These are phyloP conservation scores for Babjeviella inositovora DNA, from an alignment of 805 yeast genomes.

Conservation along the genomic window DNA sequence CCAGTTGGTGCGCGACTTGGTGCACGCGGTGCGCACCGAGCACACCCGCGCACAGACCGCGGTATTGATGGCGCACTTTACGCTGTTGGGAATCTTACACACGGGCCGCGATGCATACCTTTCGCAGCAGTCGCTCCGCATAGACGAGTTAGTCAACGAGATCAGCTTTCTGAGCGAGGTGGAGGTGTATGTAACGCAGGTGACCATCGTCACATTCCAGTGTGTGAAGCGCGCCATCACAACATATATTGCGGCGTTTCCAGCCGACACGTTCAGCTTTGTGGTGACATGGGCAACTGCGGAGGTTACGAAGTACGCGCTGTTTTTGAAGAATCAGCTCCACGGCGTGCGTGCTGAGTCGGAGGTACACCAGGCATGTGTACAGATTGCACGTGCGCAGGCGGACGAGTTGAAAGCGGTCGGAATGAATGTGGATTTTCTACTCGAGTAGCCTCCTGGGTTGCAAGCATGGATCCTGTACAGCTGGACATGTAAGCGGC, in stretches of 20 bases:
- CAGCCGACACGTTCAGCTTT: conserved; percentile 26
- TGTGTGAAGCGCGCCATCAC: conserved; percentile 39
- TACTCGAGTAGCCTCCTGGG: too few species aligned
- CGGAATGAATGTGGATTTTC: conserved; percentile 64
- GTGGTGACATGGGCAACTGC: conserved; percentile 67
- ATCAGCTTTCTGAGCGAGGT: too few species aligned
- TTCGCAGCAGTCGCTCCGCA: too few species aligned
- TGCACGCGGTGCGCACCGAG: too few species aligned
- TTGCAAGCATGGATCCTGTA: too few species aligned
- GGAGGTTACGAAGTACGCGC: conserved; percentile 43
- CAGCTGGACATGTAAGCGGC: too few species aligned
- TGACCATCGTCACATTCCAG: conserved; percentile 48
- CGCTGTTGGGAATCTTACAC: too few species aligned
- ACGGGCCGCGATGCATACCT: too few species aligned
- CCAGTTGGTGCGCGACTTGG: too few species aligned
- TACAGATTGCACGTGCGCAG: conserved; percentile 38
- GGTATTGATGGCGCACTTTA: too few species aligned
- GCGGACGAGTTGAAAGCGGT: conserved; percentile 41
- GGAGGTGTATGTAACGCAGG: conserved; percentile 41
- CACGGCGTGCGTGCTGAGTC: conserved; percentile 41
- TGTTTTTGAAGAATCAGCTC: conserved; percentile 49
- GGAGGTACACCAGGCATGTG: conserved; percentile 34
- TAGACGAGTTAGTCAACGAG: too few species aligned
- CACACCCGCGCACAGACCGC: too few species aligned
- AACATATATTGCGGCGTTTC: conserved; percentile 36